phyloP scores from a whole-genome alignment of 306 rosid species.

The Heteromeles arbutifolia region DNA sequence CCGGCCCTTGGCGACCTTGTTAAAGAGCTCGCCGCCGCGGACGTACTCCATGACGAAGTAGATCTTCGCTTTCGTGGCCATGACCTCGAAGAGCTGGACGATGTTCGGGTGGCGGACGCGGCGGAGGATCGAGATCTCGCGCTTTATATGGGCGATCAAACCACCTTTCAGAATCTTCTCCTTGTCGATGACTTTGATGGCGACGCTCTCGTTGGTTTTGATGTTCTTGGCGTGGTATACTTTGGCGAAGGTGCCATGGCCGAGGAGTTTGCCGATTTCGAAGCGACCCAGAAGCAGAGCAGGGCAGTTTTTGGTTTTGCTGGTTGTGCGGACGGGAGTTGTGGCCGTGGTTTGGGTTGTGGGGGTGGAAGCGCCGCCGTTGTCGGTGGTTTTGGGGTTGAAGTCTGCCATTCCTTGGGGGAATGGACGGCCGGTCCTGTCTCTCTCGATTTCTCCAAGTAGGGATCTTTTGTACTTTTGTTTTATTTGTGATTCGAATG shows the following conservation, averaged over 20 bases:
- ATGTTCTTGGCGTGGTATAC: slow-evolving; percentile 75
- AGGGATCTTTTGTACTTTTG: not conserved
- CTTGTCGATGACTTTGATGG: slow-evolving; percentile 89
- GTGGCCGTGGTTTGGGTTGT: not conserved
- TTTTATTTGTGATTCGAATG: not conserved
- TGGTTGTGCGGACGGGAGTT: not conserved
- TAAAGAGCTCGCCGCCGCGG: slow-evolving; percentile 94
- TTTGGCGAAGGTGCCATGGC: slow-evolving; percentile 93
- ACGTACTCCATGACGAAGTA: slow-evolving; percentile 89
- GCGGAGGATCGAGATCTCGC: slow-evolving; percentile 96
- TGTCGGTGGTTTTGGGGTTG: not conserved
- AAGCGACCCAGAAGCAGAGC: slow-evolving; percentile 56
- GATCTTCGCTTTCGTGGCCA: slow-evolving; percentile 93
- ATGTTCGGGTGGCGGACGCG: slow-evolving; percentile 94
- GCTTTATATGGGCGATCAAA: slow-evolving; percentile 77
- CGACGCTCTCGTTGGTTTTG: slow-evolving; percentile 59
- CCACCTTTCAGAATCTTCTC: slow-evolving; percentile 84
- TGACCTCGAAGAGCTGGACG: slow-evolving; percentile 85
- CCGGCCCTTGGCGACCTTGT: slow-evolving; percentile 85
- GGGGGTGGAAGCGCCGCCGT: not conserved
- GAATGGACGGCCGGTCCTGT: not conserved
- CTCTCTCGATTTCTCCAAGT: not conserved
- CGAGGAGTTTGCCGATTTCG: slow-evolving; percentile 78
- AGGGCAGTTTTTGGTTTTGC: slow-evolving; percentile 36
- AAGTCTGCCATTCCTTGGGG: slow-evolving; percentile 4